Evolutionary conservation across 257 asterid species (phyloP).

Genomic region (Penstemon barbatus): DNA sequence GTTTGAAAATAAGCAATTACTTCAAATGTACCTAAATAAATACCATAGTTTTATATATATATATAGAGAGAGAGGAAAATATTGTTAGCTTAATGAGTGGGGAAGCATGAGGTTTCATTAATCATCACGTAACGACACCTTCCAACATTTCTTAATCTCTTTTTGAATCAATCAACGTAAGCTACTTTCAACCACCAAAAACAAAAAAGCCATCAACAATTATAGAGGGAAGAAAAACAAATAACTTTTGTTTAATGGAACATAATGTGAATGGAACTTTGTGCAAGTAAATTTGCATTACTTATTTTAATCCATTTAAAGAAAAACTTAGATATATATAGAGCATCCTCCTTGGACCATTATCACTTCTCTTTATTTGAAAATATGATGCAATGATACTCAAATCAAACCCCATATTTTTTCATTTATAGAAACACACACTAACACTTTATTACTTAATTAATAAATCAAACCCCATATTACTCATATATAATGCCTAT

Average conservation of each 20-base stretch:
- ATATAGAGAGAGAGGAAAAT: too few relatives aligned
- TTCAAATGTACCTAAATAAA: neutral
- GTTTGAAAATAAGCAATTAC: neutral
- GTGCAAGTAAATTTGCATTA: too few relatives aligned
- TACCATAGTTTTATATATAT: neutral
- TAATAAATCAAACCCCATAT: too few relatives aligned
- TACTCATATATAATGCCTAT: too few relatives aligned
- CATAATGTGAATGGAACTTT: neutral
- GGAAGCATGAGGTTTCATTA: conserved; percentile 29
- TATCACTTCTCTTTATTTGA: too few relatives aligned
- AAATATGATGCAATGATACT: too few relatives aligned
- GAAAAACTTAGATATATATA: too few relatives aligned
- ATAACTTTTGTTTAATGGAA: neutral
- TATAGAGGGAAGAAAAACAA: neutral
- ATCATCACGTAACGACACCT: conserved; percentile 24
- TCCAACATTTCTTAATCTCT: conserved; percentile 14
- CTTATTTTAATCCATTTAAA: too few relatives aligned
- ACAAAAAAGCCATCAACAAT: neutral
- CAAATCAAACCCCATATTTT: too few relatives aligned
- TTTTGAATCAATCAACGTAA: conserved; percentile 13
- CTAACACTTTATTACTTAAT: too few relatives aligned
- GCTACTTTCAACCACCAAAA: conserved; percentile 31
- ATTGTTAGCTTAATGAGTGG: conserved; percentile 27
- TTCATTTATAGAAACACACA: too few relatives aligned
- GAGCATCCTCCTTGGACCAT: too few relatives aligned